Evolutionary conservation across 2,329 filamentous ascomycete genomes (phyloP), one percentile per base, ranked within the genome.

Genomic region (Phaeoacremonium minimum): DNA sequence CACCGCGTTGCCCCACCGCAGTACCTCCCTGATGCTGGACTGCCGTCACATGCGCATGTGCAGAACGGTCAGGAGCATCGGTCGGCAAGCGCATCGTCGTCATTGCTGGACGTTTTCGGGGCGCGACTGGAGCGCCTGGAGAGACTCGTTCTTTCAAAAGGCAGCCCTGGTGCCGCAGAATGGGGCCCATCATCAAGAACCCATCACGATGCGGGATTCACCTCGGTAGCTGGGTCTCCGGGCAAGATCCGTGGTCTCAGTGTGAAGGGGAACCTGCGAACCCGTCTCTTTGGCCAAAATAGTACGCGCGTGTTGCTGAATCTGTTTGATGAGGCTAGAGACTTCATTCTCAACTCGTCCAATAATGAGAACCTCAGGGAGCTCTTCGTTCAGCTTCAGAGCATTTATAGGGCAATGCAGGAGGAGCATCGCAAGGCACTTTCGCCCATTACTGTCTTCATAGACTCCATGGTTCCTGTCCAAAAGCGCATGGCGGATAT

Each of bases 401-500:
- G 64, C 30, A 62, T 76, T 26, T 66, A 76, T 47, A 66, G 58
- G 41, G 53, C 61, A 12, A 54, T 77, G 7, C 67, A 70, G 43
- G 63, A 69, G 33, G 66, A 72, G 18, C 65, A 70, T 46, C 58
- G 58, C 36, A 66, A 67, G 45, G 63, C 62, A 0, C 53, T 74
- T 28, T 55, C 66, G 5, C 73, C 74, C 1, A 75, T 77, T 30
- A 62, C 70, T 4, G 73, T 77, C 19, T 77, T 70, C 46, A 73
- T 76, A 18, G 71, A 77, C 46, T 77, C 73, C n/a, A 71, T 76
- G 59, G 71, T 74, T 50, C 73, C 74, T 0, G 63, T 77, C 3
- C 67, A 68, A 38, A 75, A 75, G 50, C 70, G 74, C 32, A 78
- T 78, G 74, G 65, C 63, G 18, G 73, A 77, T 39, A 73, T 77